phyloP scores from a whole-genome alignment of 2,329 filamentous ascomycete genomes.

The Monilinia polystroma region DNA sequence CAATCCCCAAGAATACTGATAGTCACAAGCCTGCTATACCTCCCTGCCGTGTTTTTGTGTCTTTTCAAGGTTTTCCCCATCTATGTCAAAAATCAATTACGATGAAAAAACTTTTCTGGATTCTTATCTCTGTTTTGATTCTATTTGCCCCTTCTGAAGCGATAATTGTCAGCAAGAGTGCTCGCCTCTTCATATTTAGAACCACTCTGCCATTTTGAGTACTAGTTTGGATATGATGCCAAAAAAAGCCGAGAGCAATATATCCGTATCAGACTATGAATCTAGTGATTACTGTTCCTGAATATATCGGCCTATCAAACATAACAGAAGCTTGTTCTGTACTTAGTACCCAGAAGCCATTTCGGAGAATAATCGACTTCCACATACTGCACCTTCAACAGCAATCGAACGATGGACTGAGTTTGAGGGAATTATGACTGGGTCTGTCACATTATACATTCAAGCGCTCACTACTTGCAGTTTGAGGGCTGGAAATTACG shows the following conservation, averaged over 20 bases:
- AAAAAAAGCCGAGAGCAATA: background rate
- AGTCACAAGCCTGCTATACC: background rate
- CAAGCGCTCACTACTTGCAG: background rate
- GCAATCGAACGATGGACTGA: slow-evolving; percentile 2
- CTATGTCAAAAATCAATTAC: background rate
- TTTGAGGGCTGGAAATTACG: background rate
- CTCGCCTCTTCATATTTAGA: slow-evolving; percentile 5
- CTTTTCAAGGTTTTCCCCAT: background rate
- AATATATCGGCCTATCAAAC: slow-evolving; percentile 23
- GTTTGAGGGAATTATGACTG: background rate
- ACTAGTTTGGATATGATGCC: background rate
- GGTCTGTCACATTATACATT: background rate
- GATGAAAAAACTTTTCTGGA: background rate
- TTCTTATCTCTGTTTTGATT: background rate
- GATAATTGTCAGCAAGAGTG: slow-evolving; percentile 7
- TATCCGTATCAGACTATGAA: slow-evolving; percentile 5
- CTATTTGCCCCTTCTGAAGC: background rate
- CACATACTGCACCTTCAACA: slow-evolving; percentile 16
- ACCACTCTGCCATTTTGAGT: background rate
- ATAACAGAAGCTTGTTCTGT: slow-evolving; percentile 6
- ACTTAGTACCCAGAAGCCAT: slow-evolving; percentile 15
- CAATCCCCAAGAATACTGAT: background rate
- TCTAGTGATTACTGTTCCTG: slow-evolving; percentile 25
- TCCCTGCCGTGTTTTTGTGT: background rate
- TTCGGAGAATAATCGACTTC: slow-evolving; percentile 26